Evolutionary conservation across 176 grass and related monocot species (phyloP), one percentile per base, ranked within the genome.

Genomic region (Oryza officinalis): DNA sequence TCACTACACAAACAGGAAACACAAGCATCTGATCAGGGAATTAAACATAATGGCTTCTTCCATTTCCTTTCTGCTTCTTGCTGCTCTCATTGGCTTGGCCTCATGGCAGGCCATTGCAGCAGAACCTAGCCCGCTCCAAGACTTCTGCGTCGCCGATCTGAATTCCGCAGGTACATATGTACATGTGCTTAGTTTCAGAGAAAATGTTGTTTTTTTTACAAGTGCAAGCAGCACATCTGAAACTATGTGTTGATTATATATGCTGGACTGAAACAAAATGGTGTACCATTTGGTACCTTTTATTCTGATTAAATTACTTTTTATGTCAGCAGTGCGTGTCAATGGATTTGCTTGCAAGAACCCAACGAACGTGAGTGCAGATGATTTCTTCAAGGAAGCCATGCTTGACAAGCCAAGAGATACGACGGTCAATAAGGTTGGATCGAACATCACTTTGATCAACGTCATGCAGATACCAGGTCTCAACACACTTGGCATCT

Each of bases 291-390:
- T 38, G 37, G 37, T 38, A 38, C 37, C 7, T 38, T 8, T 38
- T 38, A 38, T 38, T 4, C 37, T 38, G 8, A 38, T 9, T 38
- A 38, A 45, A 43, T 43, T 43, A 43, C 4, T 5, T 46, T 38
- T 38, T 38, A 1, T 15, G 27, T 2, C 17, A 4, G 14, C 64
- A 77, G 73, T 77, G 25, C 37, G 20, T 20, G 83, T 85, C 7
- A 85, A 85, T 26, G 83, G 83, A 13, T 85, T 85, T 33, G 37
- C 69, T 32, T 85, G 83, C 74, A 85, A 85, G 37, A 52, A 85
- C 38, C 50, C 65, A 12, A 63, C 33, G 66, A 27, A 18, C 0
- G 75, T 78, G 65, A 78, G 23, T 0, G 50, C 52, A 0, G 66
- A 85, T 1, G 75, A 85, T 75, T 85, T 85, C 38, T 85, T 85